Base-by-base conservation (phyloP, 2,329 filamentous ascomycete genomes). In the Exophiala lecanii-corni region DNA sequence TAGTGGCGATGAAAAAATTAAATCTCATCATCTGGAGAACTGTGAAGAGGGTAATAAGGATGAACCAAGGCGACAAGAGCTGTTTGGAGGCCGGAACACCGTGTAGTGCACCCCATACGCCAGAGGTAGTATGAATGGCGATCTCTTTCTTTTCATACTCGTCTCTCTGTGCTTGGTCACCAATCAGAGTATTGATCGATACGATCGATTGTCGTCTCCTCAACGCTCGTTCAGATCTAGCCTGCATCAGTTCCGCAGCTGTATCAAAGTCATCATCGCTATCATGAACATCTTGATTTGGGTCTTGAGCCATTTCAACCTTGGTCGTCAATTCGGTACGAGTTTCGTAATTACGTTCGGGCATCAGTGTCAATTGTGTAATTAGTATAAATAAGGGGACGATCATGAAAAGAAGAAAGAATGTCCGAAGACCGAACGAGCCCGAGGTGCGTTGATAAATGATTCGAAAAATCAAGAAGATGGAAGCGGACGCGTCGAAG, bases 1-100 rank as follows among this genome's bases (percentile, higher is more conserved):
- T 82, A 1, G 87, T 92, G 4, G 87, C 84, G 44, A 94, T 86
- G 61, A 92, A 91, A 70, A 86, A 92, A 67, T 94, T 94, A 73
- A 92, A 91, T 20, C 82, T 74, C 5, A 79, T 81, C 79, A 84
- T 84, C 64, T 84, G 81, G 33, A 84, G 65, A 23, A 82, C 72
- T 42, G 85, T 92, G 59, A 94, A 89, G 12, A 86, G 64, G 6
- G 84, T 82, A 56, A 94, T 84, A 26, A 94, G 73, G 10, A 88
- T 72, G 62, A 92, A 95, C 88, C 89, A 96, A 0, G 83, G 84
- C 3, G 82, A 86, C 5, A 68, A 62, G 56, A 94, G 83, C 63
- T 95, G 89, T 59, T 85, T 69, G 30, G 70, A 59, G 0, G 84
- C 84, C 0, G 82, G 76, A 49, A 75, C 70, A 33, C 81, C 80